Evolutionary conservation across 2,329 filamentous ascomycete species (phyloP), one percentile per base, ranked within the genome.

Genomic region (Dothideomycetes sp.): DNA sequence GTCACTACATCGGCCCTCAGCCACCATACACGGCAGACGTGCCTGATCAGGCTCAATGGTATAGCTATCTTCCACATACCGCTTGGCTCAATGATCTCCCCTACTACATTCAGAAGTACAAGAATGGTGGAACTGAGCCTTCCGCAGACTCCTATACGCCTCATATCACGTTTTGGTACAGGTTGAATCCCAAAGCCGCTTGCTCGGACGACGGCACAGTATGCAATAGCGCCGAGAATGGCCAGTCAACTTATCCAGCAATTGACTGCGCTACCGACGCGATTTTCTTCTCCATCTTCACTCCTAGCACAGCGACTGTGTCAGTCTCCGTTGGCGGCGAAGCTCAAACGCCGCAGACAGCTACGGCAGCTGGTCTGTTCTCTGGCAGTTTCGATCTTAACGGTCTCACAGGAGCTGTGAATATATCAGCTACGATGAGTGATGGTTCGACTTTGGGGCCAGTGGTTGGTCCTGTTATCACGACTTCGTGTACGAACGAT

Each of bases 101-200:
- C 2, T 70, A 65, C 45, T 65, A 68, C 49, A 72, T 73, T 47
- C 54, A 59, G 12, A 62, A 62, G 17, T 74, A 70, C 57, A 73
- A 73, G 51, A 60, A 59, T 12, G 66, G 62, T 11, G 24, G 18
- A 16, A 31, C 31, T 4, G 31, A 31, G 5, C 32, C 33, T 18
- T 60, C 53, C 16, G 47, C 57, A 10, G 44, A 53, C 16, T 40
- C 59, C 32, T 49, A 40, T 5, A 40, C 45, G 4, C 42, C 67
- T 42, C 58, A 52, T 4, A 54, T 65, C 4, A 51, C 61, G 3
- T 62, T 57, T 32, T 69, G 66, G 66, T 69, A 69, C 47, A 60
- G 65, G 14, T 60, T 58, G 3, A 57, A 56, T 4, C 60, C 60
- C 0, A 57, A 51, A 3, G 43, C 37, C 2, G 52, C 60, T 10